These are phyloP conservation scores for Furculomyces boomerangus DNA, from an alignment of 371 early-diverging fungal species.

Conservation along the genomic window DNA sequence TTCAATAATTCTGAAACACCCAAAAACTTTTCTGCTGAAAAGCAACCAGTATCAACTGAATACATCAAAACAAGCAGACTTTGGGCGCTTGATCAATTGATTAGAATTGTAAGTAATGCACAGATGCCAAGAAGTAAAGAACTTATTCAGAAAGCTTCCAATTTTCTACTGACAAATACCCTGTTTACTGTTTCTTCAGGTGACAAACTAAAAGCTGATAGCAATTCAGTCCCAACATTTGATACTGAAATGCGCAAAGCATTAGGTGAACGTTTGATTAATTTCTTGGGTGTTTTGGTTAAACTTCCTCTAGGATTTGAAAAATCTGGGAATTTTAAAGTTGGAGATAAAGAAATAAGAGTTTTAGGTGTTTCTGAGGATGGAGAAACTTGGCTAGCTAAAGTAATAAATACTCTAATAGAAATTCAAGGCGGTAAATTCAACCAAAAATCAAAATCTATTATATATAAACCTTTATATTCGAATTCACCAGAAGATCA, in stretches of 20 bases:
- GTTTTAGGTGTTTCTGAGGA: not conserved
- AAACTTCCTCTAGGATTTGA: not conserved
- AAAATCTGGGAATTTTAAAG: not conserved
- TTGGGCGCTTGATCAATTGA: conserved; percentile 71
- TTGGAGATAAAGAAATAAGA: not conserved
- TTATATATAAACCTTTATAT: too few relatives aligned
- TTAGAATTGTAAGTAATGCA: conserved; percentile 42
- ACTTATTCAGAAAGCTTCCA: conserved; percentile 39
- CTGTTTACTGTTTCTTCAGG: conserved; percentile 27
- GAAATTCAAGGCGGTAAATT: not conserved
- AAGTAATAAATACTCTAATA: not conserved
- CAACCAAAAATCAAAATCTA: not conserved
- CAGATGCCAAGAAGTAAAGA: conserved; percentile 53
- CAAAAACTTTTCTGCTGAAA: not conserved
- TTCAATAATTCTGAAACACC: conserved; percentile 1
- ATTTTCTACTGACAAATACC: conserved; percentile 49
- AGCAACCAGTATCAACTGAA: conserved; percentile 11
- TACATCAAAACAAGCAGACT: conserved; percentile 35
- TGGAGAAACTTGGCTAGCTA: not conserved
- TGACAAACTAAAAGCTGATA: not conserved
- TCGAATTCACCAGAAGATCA: too few relatives aligned
- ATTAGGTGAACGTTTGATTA: not conserved
- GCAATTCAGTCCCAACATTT: not conserved
- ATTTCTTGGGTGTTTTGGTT: not conserved
- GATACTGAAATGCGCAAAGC: not conserved